phyloP scores from a whole-genome alignment of 352 stramenopile species.

The Saprolegnia parasitica region DNA sequence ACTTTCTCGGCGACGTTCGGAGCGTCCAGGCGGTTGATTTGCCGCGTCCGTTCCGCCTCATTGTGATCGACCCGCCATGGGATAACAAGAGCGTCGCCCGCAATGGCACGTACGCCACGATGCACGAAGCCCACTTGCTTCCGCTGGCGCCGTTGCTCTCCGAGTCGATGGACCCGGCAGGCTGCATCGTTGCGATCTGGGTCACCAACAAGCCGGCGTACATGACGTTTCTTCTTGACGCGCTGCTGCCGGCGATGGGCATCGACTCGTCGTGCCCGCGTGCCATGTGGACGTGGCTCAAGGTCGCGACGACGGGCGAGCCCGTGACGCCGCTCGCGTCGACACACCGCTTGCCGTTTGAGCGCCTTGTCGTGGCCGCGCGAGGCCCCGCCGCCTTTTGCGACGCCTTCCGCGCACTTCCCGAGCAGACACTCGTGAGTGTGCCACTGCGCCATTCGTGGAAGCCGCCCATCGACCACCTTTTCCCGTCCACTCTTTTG shows the following conservation, averaged over 20 bases:
- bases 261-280: conserved; percentile 40
- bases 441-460: conserved; percentile 71
- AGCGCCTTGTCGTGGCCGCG: conserved; percentile 58
- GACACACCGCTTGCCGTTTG: conserved; percentile 56
- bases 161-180: conserved; percentile 34
- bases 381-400: conserved; percentile 32
- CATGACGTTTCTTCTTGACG: conserved; percentile 49
- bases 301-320: conserved; percentile 49
- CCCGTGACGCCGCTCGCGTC: conserved; percentile 58
- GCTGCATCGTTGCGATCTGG: conserved; percentile 63
- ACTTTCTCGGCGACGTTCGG: conserved; percentile 31
- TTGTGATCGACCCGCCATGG: conserved; percentile 72
- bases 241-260: conserved; percentile 52
- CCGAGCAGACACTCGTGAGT: conserved; percentile 47
- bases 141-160: conserved; percentile 38
- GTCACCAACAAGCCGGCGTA: conserved; percentile 67
- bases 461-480: conserved; percentile 62
- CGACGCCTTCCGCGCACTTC: conserved; percentile 28
- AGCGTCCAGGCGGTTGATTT: neutral
- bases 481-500: conserved; percentile 35
- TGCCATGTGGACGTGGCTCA: conserved; percentile 73
- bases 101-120: conserved; percentile 50
- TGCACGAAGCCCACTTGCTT: conserved; percentile 54
- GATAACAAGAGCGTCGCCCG: conserved; percentile 70
- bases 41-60: conserved; percentile 34